These are phyloP conservation scores for Penicillium pulvis DNA, from an alignment of 495 filamentous ascomycete genomes.

Conservation along the genomic window DNA sequence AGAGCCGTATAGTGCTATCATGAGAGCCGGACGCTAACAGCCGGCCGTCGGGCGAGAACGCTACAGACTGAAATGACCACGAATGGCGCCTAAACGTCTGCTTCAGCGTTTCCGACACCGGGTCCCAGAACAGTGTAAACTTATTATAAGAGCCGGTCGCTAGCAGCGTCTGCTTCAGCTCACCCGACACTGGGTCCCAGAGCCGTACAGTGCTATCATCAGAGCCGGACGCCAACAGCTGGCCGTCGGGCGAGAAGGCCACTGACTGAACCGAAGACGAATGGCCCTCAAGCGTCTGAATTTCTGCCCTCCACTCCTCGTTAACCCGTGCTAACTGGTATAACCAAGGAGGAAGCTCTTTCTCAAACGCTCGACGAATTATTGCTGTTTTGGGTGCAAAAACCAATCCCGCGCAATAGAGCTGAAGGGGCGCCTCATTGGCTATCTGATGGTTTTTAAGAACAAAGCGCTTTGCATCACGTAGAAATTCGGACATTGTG, in stretches of 20 bases:
- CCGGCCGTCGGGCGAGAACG: conserved; percentile 29
- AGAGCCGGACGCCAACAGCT: no score
- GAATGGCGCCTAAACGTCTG: conserved; percentile 18
- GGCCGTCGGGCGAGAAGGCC: no score
- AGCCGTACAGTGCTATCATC: background rate
- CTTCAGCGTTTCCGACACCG: background rate
- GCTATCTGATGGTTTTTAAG: conserved; percentile 30
- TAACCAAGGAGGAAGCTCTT: conserved; percentile 3
- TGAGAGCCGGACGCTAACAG: conserved; percentile 23
- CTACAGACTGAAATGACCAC: conserved; percentile 16
- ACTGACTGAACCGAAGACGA: no score
- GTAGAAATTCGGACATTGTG: background rate
- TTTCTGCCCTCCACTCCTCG: conserved; percentile 8
- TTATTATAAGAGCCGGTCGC: background rate
- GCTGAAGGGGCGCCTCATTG: conserved; percentile 18
- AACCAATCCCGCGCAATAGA: conserved; percentile 22
- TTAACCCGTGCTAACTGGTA: conserved; percentile 8
- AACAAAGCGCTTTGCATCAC: conserved; percentile 39
- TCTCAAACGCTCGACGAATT: conserved; percentile 22
- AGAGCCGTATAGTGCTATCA: conserved; percentile 16
- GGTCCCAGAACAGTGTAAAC: background rate
- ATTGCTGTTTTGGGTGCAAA: conserved; percentile 31
- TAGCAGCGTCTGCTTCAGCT: background rate
- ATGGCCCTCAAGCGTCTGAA: conserved; percentile 1
- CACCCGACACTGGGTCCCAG: conserved; percentile 14